These are phyloP conservation scores for Fonsecaea pedrosoi DNA, from an alignment of 2,329 filamentous ascomycete genomes.

Conservation along the genomic window DNA sequence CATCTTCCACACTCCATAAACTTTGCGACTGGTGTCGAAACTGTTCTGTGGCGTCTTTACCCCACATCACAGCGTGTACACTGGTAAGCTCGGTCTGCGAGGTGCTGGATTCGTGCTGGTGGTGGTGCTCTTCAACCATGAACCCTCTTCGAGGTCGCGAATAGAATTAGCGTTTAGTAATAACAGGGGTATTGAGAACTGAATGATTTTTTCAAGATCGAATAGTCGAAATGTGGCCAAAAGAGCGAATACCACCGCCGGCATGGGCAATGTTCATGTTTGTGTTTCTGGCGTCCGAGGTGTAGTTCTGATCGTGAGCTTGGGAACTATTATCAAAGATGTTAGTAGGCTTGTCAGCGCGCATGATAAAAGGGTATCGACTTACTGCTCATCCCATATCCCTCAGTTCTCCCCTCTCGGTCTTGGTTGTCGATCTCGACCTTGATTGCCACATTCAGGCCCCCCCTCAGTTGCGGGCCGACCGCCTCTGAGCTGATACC, in stretches of 20 bases:
- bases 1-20: no score
- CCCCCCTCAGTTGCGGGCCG: slow-evolving; percentile 48
- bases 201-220: neutral
- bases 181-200: neutral
- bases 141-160: neutral
- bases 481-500: slow-evolving; percentile 48
- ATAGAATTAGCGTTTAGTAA: neutral
- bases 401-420: slow-evolving; percentile 51
- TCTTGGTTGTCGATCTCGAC: slow-evolving; percentile 57
- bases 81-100: neutral
- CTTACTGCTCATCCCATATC: slow-evolving; percentile 58
- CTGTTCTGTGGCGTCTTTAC: neutral
- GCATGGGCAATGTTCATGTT: neutral
- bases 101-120: neutral
- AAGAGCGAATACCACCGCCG: neutral
- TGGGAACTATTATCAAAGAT: slow-evolving; percentile 24
- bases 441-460: slow-evolving; percentile 53
- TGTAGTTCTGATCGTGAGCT: slow-evolving; percentile 22
- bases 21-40: no score
- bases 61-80: neutral
- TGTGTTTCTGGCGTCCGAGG: slow-evolving; percentile 1
- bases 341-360: slow-evolving; percentile 3
- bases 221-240: neutral
- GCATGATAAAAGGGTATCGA: neutral
- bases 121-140: neutral